Evolutionary conservation across 1,284 basidiomycete species (phyloP), one percentile per base, ranked within the genome.

Genomic region (Inonotus hispidus): DNA sequence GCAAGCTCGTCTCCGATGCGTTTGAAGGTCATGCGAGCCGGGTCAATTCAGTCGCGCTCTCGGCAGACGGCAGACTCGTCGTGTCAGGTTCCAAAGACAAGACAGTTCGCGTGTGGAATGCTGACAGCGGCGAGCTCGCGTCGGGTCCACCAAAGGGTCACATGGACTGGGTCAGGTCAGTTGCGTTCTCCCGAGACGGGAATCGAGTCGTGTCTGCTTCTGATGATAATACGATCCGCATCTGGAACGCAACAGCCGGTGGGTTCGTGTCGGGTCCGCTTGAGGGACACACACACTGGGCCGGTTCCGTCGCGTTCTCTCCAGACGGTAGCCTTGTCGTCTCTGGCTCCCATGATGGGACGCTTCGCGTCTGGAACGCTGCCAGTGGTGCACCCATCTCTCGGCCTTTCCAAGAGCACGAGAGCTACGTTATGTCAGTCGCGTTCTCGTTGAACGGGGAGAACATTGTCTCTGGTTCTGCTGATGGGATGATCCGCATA

Each of bases 401-500:
- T 64, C 68, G 14, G 8, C 47, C 47, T 25, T 25, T 49, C 16
- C 14, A 29, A 23, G 77, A 76, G 3, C 77, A 79, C 67, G 72
- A 71, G 64, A 71, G 71, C 57, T 71, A 74, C 63, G 77, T 79
- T 59, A 75, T 74, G 66, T 74, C 75, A 29, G 70, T 79, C 45
- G 73, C 73, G 23, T 78, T 75, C 65, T 74, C 72, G 10, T 72
- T 72, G 19, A 73, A 78, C 63, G 65, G 61, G 7, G 54, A 32
- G 29, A 32, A 45, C 14, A 29, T 66, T 32, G 55, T 56, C 16
- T 65, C 66, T 1, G 63, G 61, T 10, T 63, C 61, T 29, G 13
- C 3, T 21, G 99, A 99, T 80, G 98, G 95, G 82, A 98, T 96
- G 62, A 95, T 92, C 47, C 82, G 97, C 62, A 95, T 95, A 69